phyloP scores from a whole-genome alignment of 441 rosid species.

The Euphorbia corollata region DNA sequence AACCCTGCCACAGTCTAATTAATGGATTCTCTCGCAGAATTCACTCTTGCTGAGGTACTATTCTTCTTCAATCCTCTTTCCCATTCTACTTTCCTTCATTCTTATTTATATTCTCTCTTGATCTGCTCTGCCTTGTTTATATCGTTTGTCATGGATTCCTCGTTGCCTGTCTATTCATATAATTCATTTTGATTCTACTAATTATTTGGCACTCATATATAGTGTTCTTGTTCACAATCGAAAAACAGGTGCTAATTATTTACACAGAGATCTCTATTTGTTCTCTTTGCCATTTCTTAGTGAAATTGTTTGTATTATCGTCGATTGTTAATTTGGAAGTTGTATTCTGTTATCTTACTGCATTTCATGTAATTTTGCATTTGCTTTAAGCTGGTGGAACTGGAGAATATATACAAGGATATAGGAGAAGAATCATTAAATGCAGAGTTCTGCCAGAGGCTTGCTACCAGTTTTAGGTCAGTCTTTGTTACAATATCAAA shows the following conservation, averaged over 20 bases:
- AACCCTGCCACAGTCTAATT: background rate
- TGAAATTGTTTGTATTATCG: background rate
- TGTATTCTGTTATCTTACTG: background rate
- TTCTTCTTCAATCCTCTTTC: background rate
- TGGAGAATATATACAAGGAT: conserved; percentile 64
- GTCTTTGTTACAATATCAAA: conserved; percentile 5
- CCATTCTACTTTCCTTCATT: background rate
- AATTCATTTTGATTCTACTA: background rate
- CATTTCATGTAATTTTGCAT: conserved; percentile 1
- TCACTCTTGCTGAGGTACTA: conserved; percentile 56
- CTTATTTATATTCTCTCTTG: conserved; percentile 7
- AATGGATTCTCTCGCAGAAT: conserved; percentile 42
- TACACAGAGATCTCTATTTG: background rate
- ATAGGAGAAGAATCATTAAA: conserved; percentile 43
- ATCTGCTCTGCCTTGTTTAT: conserved; percentile 10
- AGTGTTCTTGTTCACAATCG: background rate
- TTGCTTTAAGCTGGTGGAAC: conserved; percentile 46
- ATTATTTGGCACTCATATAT: background rate
- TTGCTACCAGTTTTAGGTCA: conserved; percentile 68
- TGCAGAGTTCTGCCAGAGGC: conserved; percentile 51
- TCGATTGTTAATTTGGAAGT: background rate
- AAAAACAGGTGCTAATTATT: background rate
- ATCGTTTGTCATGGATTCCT: background rate
- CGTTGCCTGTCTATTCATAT: conserved; percentile 7
- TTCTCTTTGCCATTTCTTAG: background rate